A percentile compares a stretch with the other conserved stretches of the same genome.
These are phyloP conservation scores for Penicillium simplicissimum DNA, from an alignment of 495 filamentous ascomycete genomes.

Conservation along the genomic window DNA sequence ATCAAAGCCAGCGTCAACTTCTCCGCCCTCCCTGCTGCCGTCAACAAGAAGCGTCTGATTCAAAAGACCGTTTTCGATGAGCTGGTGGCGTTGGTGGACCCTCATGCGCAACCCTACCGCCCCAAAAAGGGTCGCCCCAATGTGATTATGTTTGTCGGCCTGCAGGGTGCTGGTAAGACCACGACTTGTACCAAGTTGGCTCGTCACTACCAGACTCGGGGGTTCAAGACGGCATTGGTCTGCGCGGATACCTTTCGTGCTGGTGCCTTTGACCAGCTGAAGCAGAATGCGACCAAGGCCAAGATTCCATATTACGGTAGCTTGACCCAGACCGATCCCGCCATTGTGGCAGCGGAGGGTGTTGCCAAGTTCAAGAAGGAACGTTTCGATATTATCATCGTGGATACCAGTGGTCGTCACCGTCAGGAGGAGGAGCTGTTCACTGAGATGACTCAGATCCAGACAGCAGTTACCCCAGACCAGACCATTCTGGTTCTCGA, in stretches of 20 bases:
- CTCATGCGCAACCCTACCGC: conserved; percentile 92
- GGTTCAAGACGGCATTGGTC: conserved; percentile 92
- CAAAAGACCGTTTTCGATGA: conserved; percentile 98
- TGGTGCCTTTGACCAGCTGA: conserved; percentile 96
- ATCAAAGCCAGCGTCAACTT: conserved; percentile 92
- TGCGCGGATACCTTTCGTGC: conserved; percentile 99
- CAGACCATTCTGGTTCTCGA: conserved; percentile 99
- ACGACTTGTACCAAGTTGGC: conserved; percentile 98
- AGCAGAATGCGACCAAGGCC: conserved; percentile 97
- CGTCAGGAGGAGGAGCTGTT: conserved; percentile 94
- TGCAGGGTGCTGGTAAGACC: conserved; percentile 97
- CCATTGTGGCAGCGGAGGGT: conserved; percentile 86
- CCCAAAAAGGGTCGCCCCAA: conserved; percentile 95
- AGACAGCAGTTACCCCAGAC: conserved; percentile 84
- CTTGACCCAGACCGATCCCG: conserved; percentile 93
- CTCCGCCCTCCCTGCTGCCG: conserved; percentile 78
- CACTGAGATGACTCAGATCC: conserved; percentile 97
- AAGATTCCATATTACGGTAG: conserved; percentile 99
- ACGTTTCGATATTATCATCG: conserved; percentile 96
- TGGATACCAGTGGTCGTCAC: conserved; percentile 94
- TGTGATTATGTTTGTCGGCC: conserved; percentile 98
- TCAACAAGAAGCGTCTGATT: conserved; percentile 97
- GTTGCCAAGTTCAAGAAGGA: conserved; percentile 99
- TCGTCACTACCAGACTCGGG: conserved; percentile 88
- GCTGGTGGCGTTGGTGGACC: conserved; percentile 91